A percentile compares a stretch with the other conserved stretches of the same genome.
Conservation (phyloP, 2,329 filamentous ascomycete genomes). For the Chrysoporthe austroafricana region DNA sequence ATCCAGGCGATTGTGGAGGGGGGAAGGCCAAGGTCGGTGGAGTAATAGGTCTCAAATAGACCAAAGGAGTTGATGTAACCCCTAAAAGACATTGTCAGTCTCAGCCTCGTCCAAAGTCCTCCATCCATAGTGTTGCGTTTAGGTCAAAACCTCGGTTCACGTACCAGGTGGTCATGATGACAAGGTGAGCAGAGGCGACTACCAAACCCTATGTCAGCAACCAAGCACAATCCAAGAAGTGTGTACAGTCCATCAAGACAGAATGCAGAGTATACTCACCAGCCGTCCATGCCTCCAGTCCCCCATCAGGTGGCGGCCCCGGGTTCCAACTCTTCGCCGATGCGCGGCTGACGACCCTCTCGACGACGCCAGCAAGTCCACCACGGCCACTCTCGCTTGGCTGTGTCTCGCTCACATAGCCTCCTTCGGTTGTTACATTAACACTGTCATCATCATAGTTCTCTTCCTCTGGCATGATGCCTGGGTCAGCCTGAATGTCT, state of each 20-base stretch:
- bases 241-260: not conserved
- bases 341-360: constrained; percentile 46
- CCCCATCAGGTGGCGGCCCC: constrained; percentile 56
- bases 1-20: constrained; percentile 58
- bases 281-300: constrained; percentile 50
- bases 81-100: constrained; percentile 35
- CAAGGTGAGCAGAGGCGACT: constrained; percentile 48
- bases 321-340: constrained; percentile 46
- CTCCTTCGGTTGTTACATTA: not conserved
- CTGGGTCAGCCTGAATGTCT: constrained; percentile 14
- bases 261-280: constrained; percentile 38
- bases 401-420: constrained; percentile 5
- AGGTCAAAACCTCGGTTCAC: not conserved
- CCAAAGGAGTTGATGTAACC: constrained; percentile 61
- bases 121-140: constrained; percentile 9
- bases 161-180: constrained; percentile 56
- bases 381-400: constrained; percentile 28
- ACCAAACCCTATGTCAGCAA: not conserved
- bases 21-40: constrained; percentile 41
- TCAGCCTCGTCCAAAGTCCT: not conserved
- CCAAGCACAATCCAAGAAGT: not conserved
- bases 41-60: constrained; percentile 60
- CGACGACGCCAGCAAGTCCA: constrained; percentile 37
- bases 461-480: constrained; percentile 8
- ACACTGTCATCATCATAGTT: not conserved